Base-by-base conservation (phyloP, 345 rosid genomes). In the Corchorus capsularis region DNA sequence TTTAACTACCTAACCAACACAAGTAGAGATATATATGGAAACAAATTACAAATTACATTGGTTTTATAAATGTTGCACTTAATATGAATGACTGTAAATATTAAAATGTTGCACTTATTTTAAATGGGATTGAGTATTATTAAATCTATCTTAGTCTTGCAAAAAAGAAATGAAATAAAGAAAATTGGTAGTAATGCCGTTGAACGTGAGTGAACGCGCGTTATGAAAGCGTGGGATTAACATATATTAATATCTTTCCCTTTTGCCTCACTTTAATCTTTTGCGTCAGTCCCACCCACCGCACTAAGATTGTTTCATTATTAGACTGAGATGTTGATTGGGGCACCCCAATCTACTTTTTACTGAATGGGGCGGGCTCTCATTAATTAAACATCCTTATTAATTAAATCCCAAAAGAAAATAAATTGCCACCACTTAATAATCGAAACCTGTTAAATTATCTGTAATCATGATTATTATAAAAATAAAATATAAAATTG, bases 241-340 rank as follows among this genome's bases (percentile, higher is more conserved):
- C 1, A 27, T 27, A 13, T 59, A 3, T 15, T 52, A 11, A 57
- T 4, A n/a, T 57, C 12, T 79, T 78, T 0, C 85, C 83, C 66
- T 79, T 87, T 84, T 83, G 82, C 80, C 56, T 84, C 73, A 68
- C 85, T 87, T 86, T 86, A 67, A 53, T 77, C 87, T 79, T 80
- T 77, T 71, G 87, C 78, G 88, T 81, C 90, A 81, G 94, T 82
- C 81, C 88, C 88, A 86, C 89, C 93, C 71, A 92, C 89, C 93
- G 90, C 94, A 92, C 94, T 90, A 71, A 85, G 86, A 88, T 89
- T 90, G 89, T 79, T 85, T 83, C 87, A 86, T 90, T 80, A 82
- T 87, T 79, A 81, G 78, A 72, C 77, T 34, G 69, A 27, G 55
- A 65, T 71, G 8, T 49, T 74, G 35, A 57, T 61, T 35, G n/a